These are phyloP conservation scores for Linnemannia exigua DNA, from an alignment of 192 early-diverging fungal genomes.

Conservation along the genomic window DNA sequence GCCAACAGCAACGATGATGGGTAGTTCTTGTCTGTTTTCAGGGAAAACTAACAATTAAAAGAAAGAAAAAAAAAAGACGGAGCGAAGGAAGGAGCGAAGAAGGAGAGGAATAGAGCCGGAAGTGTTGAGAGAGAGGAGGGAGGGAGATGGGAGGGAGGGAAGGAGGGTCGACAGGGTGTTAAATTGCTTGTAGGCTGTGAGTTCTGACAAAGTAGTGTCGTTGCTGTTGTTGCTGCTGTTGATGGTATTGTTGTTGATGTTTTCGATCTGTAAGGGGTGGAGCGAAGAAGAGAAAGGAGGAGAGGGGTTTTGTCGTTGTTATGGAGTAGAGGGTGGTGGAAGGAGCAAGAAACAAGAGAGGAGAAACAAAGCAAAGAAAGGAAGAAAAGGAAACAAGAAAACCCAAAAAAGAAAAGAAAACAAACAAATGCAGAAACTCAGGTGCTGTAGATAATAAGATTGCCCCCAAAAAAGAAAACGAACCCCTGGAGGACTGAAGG, in stretches of 20 bases:
- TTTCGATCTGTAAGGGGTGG: not conserved
- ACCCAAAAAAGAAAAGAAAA: not conserved
- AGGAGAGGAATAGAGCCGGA: not conserved
- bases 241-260: not conserved
- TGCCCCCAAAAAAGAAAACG: too few species aligned
- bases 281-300: not conserved
- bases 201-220: not conserved
- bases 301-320: not conserved
- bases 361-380: not conserved
- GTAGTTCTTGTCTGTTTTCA: not conserved
- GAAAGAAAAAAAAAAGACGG: not conserved
- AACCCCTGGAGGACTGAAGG: too few species aligned
- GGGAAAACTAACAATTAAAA: not conserved
- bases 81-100: not conserved
- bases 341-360: not conserved
- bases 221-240: not conserved
- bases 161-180: not conserved
- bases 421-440: too few species aligned
- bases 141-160: conserved; percentile 3
- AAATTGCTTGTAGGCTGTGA: not conserved
- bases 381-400: not conserved
- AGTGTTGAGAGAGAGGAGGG: not conserved
- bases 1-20: not conserved
- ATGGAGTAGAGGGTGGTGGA: too few species aligned
- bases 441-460: too few species aligned